Base-by-base conservation (phyloP, 345 rosid genomes). In the Xanthoceras sorbifolium region DNA sequence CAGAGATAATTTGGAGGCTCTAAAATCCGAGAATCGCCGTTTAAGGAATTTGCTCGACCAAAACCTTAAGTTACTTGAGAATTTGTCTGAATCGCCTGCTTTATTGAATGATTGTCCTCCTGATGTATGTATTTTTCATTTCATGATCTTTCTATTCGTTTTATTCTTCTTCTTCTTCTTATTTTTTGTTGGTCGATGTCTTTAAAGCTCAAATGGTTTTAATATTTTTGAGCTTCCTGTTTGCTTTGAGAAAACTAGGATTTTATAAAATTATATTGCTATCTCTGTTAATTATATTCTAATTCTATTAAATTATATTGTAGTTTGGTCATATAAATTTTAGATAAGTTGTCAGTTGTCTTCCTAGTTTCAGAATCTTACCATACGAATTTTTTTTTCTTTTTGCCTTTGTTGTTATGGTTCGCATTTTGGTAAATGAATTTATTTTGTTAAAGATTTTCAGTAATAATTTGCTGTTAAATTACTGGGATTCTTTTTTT, bases 11-110 rank as follows among this genome's bases (percentile, higher is more conserved):
- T 73, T 94, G 92, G 91, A 88, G 66, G 54, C 81, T 34, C 81
- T 93, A n/a, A 84, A 84, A 28, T 69, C 82, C 23, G 98, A 92
- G 85, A 92, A 92, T 78, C 88, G 36, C 70, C 88, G 92, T 32
- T 83, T 94, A 48, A 88, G 84, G 79, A 79, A 75, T n/a, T 83
- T 89, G 73, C 90, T 94, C 15, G 89, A 92, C 81, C 82, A 88
- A 61, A 92, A 94, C 77, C 86, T 94, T 23, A 94, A 88, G 64
- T 86, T 94, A 62, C 92, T 92, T 15, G 87, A 80, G 59, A 79
- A 88, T 82, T 84, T 94, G 52, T 89, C 97, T 3, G 93, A 90
- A 74, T 83, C 96, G 31, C 90, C 99, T 74, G 48, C 84, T 73
- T 64, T 92, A 26, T 73, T 78, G 7, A 78, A 85, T 67, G 96